These are phyloP conservation scores for Penicillium cosmopolitanum DNA, from an alignment of 495 filamentous ascomycete genomes.

Conservation along the genomic window DNA sequence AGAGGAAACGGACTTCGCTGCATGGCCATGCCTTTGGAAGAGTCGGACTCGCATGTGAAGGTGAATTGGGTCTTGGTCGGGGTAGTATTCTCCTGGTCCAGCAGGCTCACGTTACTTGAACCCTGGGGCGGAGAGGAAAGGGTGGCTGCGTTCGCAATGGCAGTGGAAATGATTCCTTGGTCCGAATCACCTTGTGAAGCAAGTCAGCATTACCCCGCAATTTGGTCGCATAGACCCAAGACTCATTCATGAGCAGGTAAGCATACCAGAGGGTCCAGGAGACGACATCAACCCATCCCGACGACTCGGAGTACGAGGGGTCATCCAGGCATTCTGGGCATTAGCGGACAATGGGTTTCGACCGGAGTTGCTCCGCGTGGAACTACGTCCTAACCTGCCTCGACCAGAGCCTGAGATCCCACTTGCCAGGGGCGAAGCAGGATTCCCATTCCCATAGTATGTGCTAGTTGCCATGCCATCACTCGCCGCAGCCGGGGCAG, in stretches of 20 bases:
- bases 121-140: constrained; percentile 61
- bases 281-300: constrained; percentile 46
- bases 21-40: constrained; percentile 63
- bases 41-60: constrained; percentile 83
- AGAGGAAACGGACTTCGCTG: constrained; percentile 43
- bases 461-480: constrained; percentile 54
- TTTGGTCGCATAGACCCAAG: not conserved
- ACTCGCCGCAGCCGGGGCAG: constrained; percentile 46
- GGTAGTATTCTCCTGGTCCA: constrained; percentile 68
- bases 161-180: constrained; percentile 82
- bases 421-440: constrained; percentile 54
- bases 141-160: constrained; percentile 87
- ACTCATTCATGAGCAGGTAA: not conserved
- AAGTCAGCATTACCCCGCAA: constrained; percentile 15
- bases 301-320: constrained; percentile 37
- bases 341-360: constrained; percentile 65
- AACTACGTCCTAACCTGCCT: constrained; percentile 72
- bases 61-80: constrained; percentile 83
- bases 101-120: constrained; percentile 73
- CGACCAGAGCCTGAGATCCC: constrained; percentile 78
- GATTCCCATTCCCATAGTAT: constrained; percentile 59
- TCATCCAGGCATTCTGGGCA: constrained; percentile 42
- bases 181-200: constrained; percentile 46
- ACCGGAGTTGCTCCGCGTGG: constrained; percentile 52
- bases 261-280: constrained; percentile 42